Conservation (phyloP, 2,329 filamentous ascomycete species). For the Colletotrichum brevisporum region DNA sequence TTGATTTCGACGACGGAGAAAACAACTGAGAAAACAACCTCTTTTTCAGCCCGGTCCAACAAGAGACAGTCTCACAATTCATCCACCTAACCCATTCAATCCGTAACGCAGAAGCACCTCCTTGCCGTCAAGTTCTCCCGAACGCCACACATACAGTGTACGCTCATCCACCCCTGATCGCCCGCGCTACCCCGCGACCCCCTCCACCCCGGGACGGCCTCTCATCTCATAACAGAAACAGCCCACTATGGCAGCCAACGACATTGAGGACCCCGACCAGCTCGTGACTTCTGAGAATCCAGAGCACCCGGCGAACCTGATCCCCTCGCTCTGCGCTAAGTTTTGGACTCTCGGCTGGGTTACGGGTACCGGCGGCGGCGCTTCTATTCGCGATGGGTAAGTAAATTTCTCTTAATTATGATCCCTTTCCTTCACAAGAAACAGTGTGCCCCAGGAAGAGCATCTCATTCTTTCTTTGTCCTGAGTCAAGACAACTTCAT, state of each 20-base stretch:
- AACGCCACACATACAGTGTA: neutral
- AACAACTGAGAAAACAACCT: neutral
- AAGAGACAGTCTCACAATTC: neutral
- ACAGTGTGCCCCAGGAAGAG: neutral
- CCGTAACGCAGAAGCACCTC: too few species aligned
- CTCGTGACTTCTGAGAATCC: slow-evolving; percentile 77
- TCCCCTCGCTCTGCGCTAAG: slow-evolving; percentile 91
- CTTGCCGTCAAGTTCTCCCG: too few species aligned
- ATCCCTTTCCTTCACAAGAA: neutral
- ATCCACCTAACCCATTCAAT: neutral
- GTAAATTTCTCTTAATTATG: slow-evolving; percentile 40
- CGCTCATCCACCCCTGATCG: neutral
- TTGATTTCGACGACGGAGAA: slow-evolving; percentile 6
- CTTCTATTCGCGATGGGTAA: slow-evolving; percentile 79
- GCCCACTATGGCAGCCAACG: slow-evolving; percentile 30
- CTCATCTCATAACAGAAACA: slow-evolving; percentile 17
- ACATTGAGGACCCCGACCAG: slow-evolving; percentile 56
- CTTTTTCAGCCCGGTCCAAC: neutral
- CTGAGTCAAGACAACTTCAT: neutral
- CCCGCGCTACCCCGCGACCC: slow-evolving; percentile 27
- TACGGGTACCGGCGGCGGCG: slow-evolving; percentile 86
- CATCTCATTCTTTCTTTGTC: slow-evolving; percentile 18
- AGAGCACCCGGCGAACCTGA: slow-evolving; percentile 93
- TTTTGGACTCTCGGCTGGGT: slow-evolving; percentile 98
- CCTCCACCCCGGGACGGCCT: neutral